Percentiles rank a stretch among this genome's conserved stretches.
Evolutionary conservation across 352 stramenopile species (phyloP).

Genomic region (Bremia lactucae): DNA sequence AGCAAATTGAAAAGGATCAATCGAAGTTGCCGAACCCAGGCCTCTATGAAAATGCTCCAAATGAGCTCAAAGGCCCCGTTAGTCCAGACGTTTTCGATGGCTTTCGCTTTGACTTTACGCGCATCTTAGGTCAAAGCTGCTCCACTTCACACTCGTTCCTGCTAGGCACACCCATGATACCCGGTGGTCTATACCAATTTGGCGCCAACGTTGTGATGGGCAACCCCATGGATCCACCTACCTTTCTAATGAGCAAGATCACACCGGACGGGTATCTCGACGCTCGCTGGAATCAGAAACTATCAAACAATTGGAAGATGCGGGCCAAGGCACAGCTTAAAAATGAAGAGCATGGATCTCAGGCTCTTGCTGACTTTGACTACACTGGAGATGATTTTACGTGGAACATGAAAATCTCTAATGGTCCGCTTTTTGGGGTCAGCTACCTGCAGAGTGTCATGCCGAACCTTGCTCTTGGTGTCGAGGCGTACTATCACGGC

Average conservation of each 20-base stretch:
- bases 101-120: constrained; percentile 83
- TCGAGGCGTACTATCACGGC: constrained; percentile 84
- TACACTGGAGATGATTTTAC: constrained; percentile 76
- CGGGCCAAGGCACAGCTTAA: constrained; percentile 80
- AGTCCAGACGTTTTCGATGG: constrained; percentile 76
- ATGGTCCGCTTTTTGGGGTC: constrained; percentile 73
- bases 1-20: constrained; percentile 70
- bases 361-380: constrained; percentile 77
- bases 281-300: constrained; percentile 73
- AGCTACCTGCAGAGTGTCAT: constrained; percentile 86
- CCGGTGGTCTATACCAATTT: constrained; percentile 78
- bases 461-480: constrained; percentile 60
- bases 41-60: constrained; percentile 76
- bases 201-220: constrained; percentile 72
- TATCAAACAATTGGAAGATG: constrained; percentile 74
- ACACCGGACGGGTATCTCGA: constrained; percentile 78
- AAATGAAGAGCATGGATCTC: constrained; percentile 62
- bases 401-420: constrained; percentile 86
- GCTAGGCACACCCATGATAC: constrained; percentile 75
- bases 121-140: constrained; percentile 69
- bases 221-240: constrained; percentile 68
- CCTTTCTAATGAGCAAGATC: constrained; percentile 81
- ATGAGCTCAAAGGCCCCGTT: constrained; percentile 74
- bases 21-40: constrained; percentile 63
- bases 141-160: constrained; percentile 79